These are phyloP conservation scores for Onygenales sp. DNA, from an alignment of 2,329 filamentous ascomycete genomes.

Conservation along the genomic window DNA sequence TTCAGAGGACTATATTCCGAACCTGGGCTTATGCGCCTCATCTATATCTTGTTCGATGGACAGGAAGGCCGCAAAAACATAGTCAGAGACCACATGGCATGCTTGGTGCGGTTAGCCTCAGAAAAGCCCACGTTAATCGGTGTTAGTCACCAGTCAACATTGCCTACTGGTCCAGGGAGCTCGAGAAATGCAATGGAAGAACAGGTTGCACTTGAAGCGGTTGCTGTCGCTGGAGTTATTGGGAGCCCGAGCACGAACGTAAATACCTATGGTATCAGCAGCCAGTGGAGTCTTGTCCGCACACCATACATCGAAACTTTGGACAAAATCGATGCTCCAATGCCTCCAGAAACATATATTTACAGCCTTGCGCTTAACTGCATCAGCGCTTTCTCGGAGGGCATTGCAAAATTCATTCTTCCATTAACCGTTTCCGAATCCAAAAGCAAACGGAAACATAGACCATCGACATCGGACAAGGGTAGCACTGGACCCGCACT, in stretches of 20 bases:
- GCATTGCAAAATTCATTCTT: constrained; percentile 83
- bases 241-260: constrained; percentile 58
- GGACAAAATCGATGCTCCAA: constrained; percentile 78
- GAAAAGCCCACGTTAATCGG: constrained; percentile 87
- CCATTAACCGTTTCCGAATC: constrained; percentile 77
- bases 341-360: constrained; percentile 83
- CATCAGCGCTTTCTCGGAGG: constrained; percentile 82
- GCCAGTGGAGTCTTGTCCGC: constrained; percentile 80
- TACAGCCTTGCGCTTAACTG: constrained; percentile 84
- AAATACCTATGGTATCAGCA: constrained; percentile 68
- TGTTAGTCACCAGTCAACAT: constrained; percentile 76
- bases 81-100: constrained; percentile 71
- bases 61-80: constrained; percentile 63
- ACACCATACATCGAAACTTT: constrained; percentile 88
- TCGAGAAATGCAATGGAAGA: constrained; percentile 56
- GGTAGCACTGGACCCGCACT: constrained; percentile 25
- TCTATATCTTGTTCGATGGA: constrained; percentile 72
- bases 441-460: constrained; percentile 40
- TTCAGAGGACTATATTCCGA: constrained; percentile 80
- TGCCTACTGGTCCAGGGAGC: constrained; percentile 55
- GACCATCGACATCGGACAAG: constrained; percentile 23
- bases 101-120: constrained; percentile 84
- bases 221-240: constrained; percentile 80
- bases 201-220: constrained; percentile 80
- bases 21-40: constrained; percentile 63